Conservation (phyloP, 768 basidiomycete species). For the Naganishia friedmannii region DNA sequence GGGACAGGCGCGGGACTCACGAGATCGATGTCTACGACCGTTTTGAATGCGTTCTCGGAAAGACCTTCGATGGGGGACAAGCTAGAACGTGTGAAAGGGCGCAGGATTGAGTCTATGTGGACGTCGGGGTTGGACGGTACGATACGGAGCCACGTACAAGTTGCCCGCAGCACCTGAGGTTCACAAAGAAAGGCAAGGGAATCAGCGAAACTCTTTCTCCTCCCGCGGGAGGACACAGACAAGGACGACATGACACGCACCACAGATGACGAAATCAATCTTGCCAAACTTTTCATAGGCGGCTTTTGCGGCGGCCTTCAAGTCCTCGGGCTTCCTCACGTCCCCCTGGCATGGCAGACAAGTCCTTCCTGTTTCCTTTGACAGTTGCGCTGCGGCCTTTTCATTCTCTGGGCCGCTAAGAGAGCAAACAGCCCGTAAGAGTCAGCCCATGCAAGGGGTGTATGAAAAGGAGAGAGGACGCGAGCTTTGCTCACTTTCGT, state of each 20-base stretch:
- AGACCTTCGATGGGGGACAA: slow-evolving; percentile 77
- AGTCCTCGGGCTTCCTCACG: slow-evolving; percentile 70
- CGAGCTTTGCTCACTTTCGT: slow-evolving; percentile 70
- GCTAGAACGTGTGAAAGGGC: slow-evolving; percentile 36
- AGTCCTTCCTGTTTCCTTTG: slow-evolving; percentile 63
- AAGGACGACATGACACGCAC: slow-evolving; percentile 52
- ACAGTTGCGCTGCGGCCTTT: slow-evolving; percentile 67
- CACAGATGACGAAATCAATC: slow-evolving; percentile 94
- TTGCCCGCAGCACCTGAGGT: slow-evolving; percentile 93
- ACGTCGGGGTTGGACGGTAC: too few relatives aligned
- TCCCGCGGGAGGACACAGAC: too few relatives aligned
- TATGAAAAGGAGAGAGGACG: too few relatives aligned
- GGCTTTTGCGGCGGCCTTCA: slow-evolving; percentile 71
- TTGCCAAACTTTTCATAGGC: slow-evolving; percentile 73
- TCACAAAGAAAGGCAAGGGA: too few relatives aligned
- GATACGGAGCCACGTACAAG: too few relatives aligned
- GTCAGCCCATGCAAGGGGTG: slow-evolving; percentile 7
- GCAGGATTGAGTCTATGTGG: background rate
- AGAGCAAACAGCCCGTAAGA: background rate
- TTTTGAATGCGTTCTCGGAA: slow-evolving; percentile 84
- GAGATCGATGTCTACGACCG: slow-evolving; percentile 90
- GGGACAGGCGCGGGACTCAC: too few relatives aligned
- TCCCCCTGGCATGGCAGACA: slow-evolving; percentile 77
- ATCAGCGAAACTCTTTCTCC: too few relatives aligned
- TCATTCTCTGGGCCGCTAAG: slow-evolving; percentile 53